Conservation (phyloP, 352 stramenopile genomes). For the Aphanomyces astaci region DNA sequence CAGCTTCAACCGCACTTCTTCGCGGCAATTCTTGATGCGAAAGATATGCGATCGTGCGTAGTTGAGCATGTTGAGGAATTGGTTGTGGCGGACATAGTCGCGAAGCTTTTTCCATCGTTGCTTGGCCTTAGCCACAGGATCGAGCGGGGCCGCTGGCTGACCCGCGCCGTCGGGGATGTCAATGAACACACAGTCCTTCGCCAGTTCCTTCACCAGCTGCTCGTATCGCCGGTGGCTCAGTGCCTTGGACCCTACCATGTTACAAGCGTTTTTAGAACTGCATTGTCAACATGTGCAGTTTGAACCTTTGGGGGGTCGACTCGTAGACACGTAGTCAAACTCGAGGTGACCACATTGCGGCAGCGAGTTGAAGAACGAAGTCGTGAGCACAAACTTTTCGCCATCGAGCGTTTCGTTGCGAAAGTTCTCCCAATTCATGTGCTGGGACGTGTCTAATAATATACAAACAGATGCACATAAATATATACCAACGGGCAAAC, state of each 20-base stretch:
- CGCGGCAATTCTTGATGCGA: conserved; percentile 26
- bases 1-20: conserved; percentile 71
- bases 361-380: conserved; percentile 68
- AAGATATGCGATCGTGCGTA: conserved; percentile 18
- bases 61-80: conserved; percentile 8
- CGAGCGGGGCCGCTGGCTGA: neutral
- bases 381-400: conserved; percentile 55
- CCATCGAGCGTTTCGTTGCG: conserved; percentile 83
- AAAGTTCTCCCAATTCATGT: conserved; percentile 89
- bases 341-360: conserved; percentile 62
- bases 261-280: neutral
- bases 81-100: conserved; percentile 15
- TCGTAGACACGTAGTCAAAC: conserved; percentile 88
- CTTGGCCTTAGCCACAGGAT: neutral
- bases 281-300: neutral
- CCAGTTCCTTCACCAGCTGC: conserved; percentile 62
- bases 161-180: neutral
- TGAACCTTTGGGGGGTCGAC: conserved; percentile 50
- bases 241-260: conserved; percentile 20
- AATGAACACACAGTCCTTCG: conserved; percentile 3
- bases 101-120: conserved; percentile 18
- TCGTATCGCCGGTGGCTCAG: conserved; percentile 63
- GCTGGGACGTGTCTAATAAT: conserved; percentile 68
- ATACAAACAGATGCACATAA: no score
- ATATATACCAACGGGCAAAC: no score